Evolutionary conservation across 2,329 filamentous ascomycete genomes (phyloP), one percentile per base, ranked within the genome.

Genomic region (Penicillium sp.): DNA sequence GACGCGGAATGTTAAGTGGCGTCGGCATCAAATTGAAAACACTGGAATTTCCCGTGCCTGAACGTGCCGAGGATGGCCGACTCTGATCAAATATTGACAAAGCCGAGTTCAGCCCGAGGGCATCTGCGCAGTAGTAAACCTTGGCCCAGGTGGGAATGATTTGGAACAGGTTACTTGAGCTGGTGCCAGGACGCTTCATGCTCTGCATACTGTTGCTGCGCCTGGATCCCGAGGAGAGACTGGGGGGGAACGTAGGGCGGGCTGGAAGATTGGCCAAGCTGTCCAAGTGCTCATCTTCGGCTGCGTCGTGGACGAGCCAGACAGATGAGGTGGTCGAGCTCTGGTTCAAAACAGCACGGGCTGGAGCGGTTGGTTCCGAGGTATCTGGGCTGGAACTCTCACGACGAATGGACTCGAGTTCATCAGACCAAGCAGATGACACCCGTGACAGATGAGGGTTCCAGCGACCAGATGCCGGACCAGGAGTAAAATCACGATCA

Each of bases 61-160:
- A 58, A 3, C 66, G 64, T 13, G 58, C 57, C 28, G 58, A 54
- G 8, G 66, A 57, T 24, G 68, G 65, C 7, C 64, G 63, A 49
- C 59, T 64, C 31, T 45, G 55, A 32, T 72, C 68, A 6, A 66
- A 58, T 10, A 69, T 57, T 18, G 67, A 63, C 29, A 86, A 67
- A 49, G 67, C 60, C 4, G 69, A 61, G 45, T 65, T 61, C 72
- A 81, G 41, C 71, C 78, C 53, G 75, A 77, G 66, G 81, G 83
- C 44, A 44, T 84, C 83, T 46, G 81, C 83, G 31, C 82, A 81
- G 65, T 90, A 90, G 68, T 89, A 90, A 13, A 88, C 72, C 57
- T 77, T 82, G 35, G 69, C 71, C 67, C 77, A 80, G 6, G 72
- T 66, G 1, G 77, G 76, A 38, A 76, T 66, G 32, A 65, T 66